Conservation (phyloP, 306 rosid genomes). For the Sesbania bispinosa region DNA sequence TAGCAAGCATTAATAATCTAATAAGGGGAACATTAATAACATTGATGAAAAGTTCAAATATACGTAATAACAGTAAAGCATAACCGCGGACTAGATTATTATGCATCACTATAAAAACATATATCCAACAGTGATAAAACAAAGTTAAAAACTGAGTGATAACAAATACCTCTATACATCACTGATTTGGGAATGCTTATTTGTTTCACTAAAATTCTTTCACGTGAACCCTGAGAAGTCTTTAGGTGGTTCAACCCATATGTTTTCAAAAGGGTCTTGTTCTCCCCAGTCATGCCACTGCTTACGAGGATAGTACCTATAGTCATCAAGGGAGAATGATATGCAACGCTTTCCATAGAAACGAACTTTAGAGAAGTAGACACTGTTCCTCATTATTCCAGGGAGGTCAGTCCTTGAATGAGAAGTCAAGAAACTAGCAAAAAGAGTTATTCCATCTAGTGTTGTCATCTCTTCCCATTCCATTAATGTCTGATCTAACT, state of each 20-base stretch:
- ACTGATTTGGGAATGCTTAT: conserved; percentile 29
- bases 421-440: conserved; percentile 75
- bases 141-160: conserved; percentile 1
- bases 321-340: conserved; percentile 63
- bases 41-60: conserved; percentile 3
- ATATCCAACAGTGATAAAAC: conserved; percentile 2
- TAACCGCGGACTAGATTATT: not conserved
- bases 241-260: conserved; percentile 83
- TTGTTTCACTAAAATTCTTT: conserved; percentile 32
- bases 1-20: conserved; percentile 11
- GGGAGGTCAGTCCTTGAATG: conserved; percentile 65
- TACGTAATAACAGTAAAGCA: conserved; percentile 1
- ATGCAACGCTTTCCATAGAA: conserved; percentile 78
- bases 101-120: conserved; percentile 16
- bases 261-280: conserved; percentile 73
- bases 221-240: conserved; percentile 53
- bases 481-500: conserved; percentile 58
- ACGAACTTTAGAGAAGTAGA: conserved; percentile 83
- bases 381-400: conserved; percentile 65
- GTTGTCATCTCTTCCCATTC: conserved; percentile 72
- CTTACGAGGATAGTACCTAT: conserved; percentile 80
- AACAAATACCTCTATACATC: conserved; percentile 18
- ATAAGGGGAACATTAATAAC: not conserved
- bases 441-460: conserved; percentile 63
- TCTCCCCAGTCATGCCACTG: conserved; percentile 89